Evolutionary conservation across 495 filamentous ascomycete genomes (phyloP).

Genomic region (Penicillium mononematosum): DNA sequence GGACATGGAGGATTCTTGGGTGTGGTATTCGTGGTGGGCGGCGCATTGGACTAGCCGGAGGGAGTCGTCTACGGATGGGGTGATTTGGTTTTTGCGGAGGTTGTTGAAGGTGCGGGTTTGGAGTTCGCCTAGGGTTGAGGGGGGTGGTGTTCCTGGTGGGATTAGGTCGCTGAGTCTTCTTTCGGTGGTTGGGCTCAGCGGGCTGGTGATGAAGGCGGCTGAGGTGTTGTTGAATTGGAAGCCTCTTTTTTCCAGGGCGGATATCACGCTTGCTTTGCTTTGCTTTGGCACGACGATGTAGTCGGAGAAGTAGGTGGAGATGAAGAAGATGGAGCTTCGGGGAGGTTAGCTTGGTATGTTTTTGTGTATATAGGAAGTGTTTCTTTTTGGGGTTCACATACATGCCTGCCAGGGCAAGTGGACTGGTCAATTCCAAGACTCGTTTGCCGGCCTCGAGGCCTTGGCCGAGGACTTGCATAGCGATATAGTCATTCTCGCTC

Average conservation of each 20-base stretch:
- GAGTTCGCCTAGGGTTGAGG: constrained; percentile 72
- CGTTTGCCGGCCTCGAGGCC: constrained; percentile 92
- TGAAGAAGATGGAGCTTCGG: constrained; percentile 86
- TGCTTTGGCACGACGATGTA: constrained; percentile 88
- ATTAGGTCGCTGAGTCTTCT: constrained; percentile 32
- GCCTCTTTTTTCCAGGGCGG: constrained; percentile 72
- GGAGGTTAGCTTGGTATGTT: constrained; percentile 3
- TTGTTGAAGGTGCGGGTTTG: constrained; percentile 78
- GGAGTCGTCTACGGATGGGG: constrained; percentile 64
- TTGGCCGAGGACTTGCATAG: constrained; percentile 82
- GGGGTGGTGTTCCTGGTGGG: constrained; percentile 70
- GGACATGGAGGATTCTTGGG: constrained; percentile 47
- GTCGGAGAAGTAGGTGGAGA: constrained; percentile 96
- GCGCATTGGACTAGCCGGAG: constrained; percentile 84
- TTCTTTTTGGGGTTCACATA: constrained; percentile 36
- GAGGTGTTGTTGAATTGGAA: constrained; percentile 80
- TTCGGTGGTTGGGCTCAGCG: constrained; percentile 31
- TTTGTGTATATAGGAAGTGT: background rate
- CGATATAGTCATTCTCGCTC: constrained; percentile 79
- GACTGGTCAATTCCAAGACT: constrained; percentile 87
- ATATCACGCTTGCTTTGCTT: constrained; percentile 68
- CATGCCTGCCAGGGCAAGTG: constrained; percentile 89
- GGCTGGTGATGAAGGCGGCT: constrained; percentile 61
- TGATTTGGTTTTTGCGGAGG: constrained; percentile 69
- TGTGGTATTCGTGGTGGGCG: constrained; percentile 54